Percentiles rank a stretch among this genome's conserved stretches.
These are phyloP conservation scores for Ophiostoma sp. DNA, from an alignment of 2,329 filamentous ascomycete species.

Conservation along the genomic window DNA sequence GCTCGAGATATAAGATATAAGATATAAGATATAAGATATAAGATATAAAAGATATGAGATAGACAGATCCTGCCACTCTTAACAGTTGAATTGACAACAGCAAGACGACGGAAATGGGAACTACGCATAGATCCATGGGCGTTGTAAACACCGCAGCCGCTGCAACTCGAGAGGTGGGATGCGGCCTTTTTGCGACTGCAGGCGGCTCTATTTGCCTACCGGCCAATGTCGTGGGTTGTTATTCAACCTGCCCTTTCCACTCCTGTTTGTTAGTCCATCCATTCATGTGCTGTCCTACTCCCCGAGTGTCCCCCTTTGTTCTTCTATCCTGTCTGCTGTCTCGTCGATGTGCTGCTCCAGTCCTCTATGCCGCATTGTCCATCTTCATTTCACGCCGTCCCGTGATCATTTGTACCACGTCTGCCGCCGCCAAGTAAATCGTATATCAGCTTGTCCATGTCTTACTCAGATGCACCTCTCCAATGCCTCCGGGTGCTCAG, in stretches of 20 bases:
- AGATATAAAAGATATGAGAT: background rate
- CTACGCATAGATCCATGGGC: too few relatives aligned
- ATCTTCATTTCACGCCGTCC: background rate
- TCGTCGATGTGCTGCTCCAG: background rate
- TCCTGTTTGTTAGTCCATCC: background rate
- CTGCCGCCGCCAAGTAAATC: background rate
- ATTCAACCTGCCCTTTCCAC: background rate
- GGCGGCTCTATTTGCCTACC: background rate
- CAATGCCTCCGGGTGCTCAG: background rate
- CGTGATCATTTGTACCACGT: background rate
- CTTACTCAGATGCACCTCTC: background rate
- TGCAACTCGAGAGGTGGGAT: constrained; percentile 5
- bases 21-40: background rate
- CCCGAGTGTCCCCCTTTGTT: background rate
- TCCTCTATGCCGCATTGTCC: background rate
- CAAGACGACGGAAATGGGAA: background rate
- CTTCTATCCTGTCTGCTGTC: background rate
- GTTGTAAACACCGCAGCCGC: background rate
- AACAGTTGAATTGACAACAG: background rate
- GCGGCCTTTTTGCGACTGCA: constrained; percentile 10
- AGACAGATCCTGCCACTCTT: background rate
- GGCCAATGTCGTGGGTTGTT: background rate
- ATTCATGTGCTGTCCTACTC: background rate
- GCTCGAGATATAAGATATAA: background rate
- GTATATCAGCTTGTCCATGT: background rate